phyloP scores from a whole-genome alignment of 2,329 filamentous ascomycete genomes.

The Tolypocladium inflatum region DNA sequence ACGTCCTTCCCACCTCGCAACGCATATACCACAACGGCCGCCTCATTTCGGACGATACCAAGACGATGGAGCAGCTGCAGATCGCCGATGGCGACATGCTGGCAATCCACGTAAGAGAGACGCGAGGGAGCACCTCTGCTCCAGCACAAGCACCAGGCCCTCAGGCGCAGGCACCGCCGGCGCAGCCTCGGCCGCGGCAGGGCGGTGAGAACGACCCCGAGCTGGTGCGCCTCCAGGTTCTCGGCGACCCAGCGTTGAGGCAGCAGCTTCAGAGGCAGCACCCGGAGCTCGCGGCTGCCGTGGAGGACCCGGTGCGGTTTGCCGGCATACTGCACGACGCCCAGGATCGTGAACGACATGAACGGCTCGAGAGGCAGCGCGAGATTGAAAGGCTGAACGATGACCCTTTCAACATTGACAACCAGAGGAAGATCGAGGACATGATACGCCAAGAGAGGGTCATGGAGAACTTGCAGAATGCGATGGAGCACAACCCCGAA shows the following conservation, averaged over 20 bases:
- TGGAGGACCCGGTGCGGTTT: constrained; percentile 70
- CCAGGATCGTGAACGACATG: constrained; percentile 59
- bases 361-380: constrained; percentile 67
- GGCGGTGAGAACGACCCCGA: constrained; percentile 57
- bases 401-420: constrained; percentile 88
- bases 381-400: constrained; percentile 81
- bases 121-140: constrained; percentile 37
- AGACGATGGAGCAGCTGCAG: constrained; percentile 72
- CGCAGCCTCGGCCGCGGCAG: constrained; percentile 21
- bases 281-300: constrained; percentile 66
- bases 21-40: constrained; percentile 86
- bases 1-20: constrained; percentile 62
- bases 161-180: constrained; percentile 16
- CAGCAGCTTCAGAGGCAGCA: constrained; percentile 61
- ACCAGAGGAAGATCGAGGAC: constrained; percentile 87
- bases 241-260: constrained; percentile 67
- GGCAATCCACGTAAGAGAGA: constrained; percentile 67
- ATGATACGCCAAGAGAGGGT: constrained; percentile 93
- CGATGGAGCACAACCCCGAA: constrained; percentile 95
- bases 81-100: constrained; percentile 90
- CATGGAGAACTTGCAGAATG: constrained; percentile 90
- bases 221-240: constrained; percentile 69
- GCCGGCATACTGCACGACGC: constrained; percentile 60
- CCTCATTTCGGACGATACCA: constrained; percentile 64
- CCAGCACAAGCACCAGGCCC: constrained; percentile 26